phyloP scores from a whole-genome alignment of 345 rosid species.

The Eucalyptus marginata region DNA sequence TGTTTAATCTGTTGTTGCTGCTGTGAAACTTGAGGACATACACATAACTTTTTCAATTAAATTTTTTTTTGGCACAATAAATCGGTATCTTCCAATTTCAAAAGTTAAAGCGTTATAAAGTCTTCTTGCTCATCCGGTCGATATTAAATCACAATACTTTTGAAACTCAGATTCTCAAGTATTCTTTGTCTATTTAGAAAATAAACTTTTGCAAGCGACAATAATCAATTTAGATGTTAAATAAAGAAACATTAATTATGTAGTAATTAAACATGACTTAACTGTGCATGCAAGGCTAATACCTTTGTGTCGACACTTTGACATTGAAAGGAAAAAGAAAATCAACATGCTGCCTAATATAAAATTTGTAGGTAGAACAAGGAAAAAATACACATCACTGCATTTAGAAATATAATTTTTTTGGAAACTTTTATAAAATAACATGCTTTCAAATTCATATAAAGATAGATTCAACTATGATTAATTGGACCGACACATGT shows the following conservation, averaged over 20 bases:
- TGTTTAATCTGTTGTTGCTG: background rate
- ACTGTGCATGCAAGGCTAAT: background rate
- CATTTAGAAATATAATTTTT: background rate
- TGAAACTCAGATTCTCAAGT: background rate
- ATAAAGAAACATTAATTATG: background rate
- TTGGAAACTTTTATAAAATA: background rate
- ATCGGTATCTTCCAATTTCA: background rate
- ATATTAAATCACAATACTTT: background rate
- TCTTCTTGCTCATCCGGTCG: background rate
- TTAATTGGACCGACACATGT: background rate
- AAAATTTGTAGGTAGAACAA: background rate
- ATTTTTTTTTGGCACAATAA: background rate
- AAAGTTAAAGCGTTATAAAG: background rate
- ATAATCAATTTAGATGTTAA: background rate
- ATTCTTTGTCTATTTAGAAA: background rate
- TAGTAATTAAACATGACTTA: background rate
- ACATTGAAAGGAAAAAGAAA: background rate
- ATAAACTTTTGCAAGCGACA: background rate
- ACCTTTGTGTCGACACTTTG: background rate
- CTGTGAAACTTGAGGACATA: background rate
- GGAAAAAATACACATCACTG: background rate
- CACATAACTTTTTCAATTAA: background rate
- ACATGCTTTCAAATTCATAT: background rate
- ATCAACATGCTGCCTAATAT: background rate
- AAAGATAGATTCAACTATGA: background rate